These are phyloP conservation scores for Amauroascus verrucosus DNA, from an alignment of 2,329 filamentous ascomycete genomes.

Conservation along the genomic window DNA sequence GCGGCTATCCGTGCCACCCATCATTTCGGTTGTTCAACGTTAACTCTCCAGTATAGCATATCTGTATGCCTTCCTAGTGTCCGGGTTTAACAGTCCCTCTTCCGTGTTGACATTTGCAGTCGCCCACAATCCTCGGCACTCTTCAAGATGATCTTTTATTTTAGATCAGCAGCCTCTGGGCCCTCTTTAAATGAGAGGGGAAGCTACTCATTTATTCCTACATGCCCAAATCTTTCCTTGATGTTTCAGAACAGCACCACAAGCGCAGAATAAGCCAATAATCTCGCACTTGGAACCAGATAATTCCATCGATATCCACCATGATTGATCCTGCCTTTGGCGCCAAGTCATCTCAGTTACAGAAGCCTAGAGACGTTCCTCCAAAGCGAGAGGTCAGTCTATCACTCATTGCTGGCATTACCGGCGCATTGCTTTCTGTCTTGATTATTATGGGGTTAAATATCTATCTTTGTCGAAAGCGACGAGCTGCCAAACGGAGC, in stretches of 20 bases:
- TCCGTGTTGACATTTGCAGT: background rate
- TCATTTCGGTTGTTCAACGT: background rate
- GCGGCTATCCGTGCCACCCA: background rate
- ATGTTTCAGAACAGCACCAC: background rate
- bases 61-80: background rate
- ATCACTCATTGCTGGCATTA: conserved; percentile 22
- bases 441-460: conserved; percentile 21
- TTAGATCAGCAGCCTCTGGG: background rate
- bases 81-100: background rate
- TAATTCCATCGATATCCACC: background rate
- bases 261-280: background rate
- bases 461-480: conserved; percentile 20
- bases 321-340: background rate
- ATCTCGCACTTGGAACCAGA: background rate
- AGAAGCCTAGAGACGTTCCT: background rate
- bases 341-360: background rate
- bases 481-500: conserved; percentile 11
- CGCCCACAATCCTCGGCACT: background rate
- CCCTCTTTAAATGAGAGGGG: background rate
- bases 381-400: conserved; percentile 11
- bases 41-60: background rate
- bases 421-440: conserved; percentile 23
- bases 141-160: background rate
- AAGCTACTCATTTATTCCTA: background rate
- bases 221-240: background rate